Percentiles rank a stretch among this genome's conserved stretches.
These are phyloP conservation scores for Phytophthora hibernalis DNA, from an alignment of 352 stramenopile genomes.

Conservation along the genomic window DNA sequence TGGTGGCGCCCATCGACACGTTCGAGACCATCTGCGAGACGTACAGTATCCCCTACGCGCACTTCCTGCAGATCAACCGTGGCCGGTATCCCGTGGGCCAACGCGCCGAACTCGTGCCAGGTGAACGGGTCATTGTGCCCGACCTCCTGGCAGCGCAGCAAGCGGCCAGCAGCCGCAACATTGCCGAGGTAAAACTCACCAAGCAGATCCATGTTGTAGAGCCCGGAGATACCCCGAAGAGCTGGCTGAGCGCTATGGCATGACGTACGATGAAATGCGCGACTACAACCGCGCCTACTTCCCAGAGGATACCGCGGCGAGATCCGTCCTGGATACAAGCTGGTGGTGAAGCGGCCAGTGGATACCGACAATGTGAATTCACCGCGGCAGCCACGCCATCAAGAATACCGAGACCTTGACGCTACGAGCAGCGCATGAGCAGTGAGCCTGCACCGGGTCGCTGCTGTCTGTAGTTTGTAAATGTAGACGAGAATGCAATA, in stretches of 20 bases:
- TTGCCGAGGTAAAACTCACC: constrained; percentile 84
- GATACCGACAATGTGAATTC: constrained; percentile 13
- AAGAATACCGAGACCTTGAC: constrained; percentile 41
- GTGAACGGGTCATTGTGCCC: constrained; percentile 79
- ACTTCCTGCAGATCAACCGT: constrained; percentile 83
- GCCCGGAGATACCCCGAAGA: constrained; percentile 71
- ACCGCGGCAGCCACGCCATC: constrained; percentile 17
- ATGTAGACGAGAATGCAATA: constrained; percentile 23
- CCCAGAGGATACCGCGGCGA: constrained; percentile 84
- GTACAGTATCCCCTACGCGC: constrained; percentile 74
- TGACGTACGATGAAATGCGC: constrained; percentile 88
- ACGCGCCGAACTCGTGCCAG: constrained; percentile 62
- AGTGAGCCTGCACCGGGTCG: constrained; percentile 12
- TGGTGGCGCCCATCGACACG: constrained; percentile 56
- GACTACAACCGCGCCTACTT: constrained; percentile 90
- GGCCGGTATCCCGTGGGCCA: constrained; percentile 71
- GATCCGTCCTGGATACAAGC: constrained; percentile 79
- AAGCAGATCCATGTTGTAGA: constrained; percentile 90
- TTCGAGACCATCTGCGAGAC: constrained; percentile 76
- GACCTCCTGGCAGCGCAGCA: constrained; percentile 62
- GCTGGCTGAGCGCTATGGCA: constrained; percentile 66
- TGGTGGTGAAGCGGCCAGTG: constrained; percentile 75
- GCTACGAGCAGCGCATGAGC: constrained; percentile 37
- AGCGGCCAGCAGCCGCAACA: constrained; percentile 67
- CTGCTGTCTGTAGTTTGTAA: constrained; percentile 30